Evolutionary conservation across 2,329 filamentous ascomycete genomes (phyloP).

Genomic region (Ophiostoma montium): DNA sequence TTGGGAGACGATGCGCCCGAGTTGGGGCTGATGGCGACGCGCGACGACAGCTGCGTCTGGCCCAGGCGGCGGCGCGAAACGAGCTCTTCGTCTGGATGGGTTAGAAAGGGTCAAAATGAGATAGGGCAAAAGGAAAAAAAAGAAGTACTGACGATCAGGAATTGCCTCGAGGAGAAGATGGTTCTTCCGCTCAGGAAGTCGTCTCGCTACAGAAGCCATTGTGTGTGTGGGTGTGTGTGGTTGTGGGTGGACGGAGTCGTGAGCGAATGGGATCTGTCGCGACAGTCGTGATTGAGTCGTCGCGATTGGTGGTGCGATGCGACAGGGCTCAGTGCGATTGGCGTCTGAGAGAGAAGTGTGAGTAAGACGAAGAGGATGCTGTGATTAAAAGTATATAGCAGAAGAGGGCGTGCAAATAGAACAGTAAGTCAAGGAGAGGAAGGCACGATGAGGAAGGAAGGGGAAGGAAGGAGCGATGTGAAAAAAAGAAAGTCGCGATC

Average conservation of each 20-base stretch:
- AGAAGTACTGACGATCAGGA: slow-evolving; percentile 30
- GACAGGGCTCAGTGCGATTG: not conserved
- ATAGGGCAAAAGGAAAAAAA: not conserved
- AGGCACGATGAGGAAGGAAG: not conserved
- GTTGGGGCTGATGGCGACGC: slow-evolving; percentile 31
- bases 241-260: not conserved
- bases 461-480: not conserved
- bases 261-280: not conserved
- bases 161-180: slow-evolving; percentile 37
- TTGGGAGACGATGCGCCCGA: slow-evolving; percentile 39
- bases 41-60: slow-evolving; percentile 79
- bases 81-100: slow-evolving; percentile 50
- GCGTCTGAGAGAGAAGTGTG: not conserved
- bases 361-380: not conserved
- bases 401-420: not conserved
- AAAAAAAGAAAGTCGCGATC: slow-evolving; percentile 1
- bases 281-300: not conserved
- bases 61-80: slow-evolving; percentile 76
- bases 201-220: slow-evolving; percentile 15
- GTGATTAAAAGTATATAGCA: not conserved
- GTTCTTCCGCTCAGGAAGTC: slow-evolving; percentile 35
- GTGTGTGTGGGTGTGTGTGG: not conserved
- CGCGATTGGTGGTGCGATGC: slow-evolving; percentile 2
- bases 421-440: not conserved
- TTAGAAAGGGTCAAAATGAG: not conserved